Evolutionary conservation across 805 yeast genomes (phyloP).

Genomic region (Myxozyma kluyveri): DNA sequence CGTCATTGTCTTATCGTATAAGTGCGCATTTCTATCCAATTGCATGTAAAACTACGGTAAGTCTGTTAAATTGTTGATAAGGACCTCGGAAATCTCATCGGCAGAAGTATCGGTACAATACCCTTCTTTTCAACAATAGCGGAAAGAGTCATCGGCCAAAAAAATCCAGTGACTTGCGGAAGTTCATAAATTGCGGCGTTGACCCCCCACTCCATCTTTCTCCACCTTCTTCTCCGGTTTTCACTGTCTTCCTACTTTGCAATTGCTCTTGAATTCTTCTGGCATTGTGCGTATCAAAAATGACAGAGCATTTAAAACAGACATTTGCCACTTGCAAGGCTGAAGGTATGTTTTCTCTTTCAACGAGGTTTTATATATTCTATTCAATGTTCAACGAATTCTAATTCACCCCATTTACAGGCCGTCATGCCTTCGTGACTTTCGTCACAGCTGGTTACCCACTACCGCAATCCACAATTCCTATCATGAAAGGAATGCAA

Average conservation of each 20-base stretch:
- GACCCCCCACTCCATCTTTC: background rate
- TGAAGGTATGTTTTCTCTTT: conserved; percentile 13
- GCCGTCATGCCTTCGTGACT: conserved; percentile 84
- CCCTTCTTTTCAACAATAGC: no score
- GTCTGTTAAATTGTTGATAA: no score
- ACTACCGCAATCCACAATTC: conserved; percentile 79
- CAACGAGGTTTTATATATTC: background rate
- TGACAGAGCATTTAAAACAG: conserved; percentile 19
- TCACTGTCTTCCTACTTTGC: background rate
- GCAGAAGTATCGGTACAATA: no score
- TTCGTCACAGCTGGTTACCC: conserved; percentile 96
- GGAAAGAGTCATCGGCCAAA: background rate
- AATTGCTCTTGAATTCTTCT: background rate
- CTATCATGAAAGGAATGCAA: conserved; percentile 82
- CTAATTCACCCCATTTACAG: conserved; percentile 36
- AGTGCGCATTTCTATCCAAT: no score
- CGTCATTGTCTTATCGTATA: no score
- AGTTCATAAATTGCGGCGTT: no score
- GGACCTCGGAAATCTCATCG: no score
- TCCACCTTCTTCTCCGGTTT: background rate
- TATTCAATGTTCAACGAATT: background rate
- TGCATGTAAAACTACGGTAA: no score
- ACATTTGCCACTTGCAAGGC: conserved; percentile 25
- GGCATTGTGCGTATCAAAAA: background rate
- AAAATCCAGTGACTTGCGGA: no score